These are phyloP conservation scores for Chlorophyllum brunneum DNA, from an alignment of 768 basidiomycete genomes.

Conservation along the genomic window DNA sequence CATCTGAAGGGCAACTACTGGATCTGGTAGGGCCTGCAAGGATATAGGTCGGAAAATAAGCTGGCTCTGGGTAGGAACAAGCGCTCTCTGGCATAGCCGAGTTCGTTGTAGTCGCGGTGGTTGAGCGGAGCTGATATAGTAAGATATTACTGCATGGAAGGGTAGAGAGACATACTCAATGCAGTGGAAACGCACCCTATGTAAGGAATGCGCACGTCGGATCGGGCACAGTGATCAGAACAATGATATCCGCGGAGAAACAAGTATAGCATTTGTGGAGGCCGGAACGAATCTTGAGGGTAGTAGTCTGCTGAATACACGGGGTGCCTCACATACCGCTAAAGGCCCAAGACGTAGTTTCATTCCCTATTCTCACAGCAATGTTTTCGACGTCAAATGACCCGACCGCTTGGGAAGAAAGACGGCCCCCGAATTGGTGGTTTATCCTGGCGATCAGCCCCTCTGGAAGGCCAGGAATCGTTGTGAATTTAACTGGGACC, in stretches of 20 bases:
- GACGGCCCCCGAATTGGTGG: constrained; percentile 33
- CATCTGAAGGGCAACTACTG: no score
- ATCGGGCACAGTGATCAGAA: no score
- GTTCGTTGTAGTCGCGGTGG: no score
- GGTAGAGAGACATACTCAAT: not conserved
- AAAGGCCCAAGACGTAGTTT: constrained; percentile 46
- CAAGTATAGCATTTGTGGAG: not conserved
- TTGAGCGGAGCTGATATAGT: not conserved
- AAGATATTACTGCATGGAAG: not conserved
- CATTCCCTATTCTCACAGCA: constrained; percentile 70
- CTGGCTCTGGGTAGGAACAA: no score
- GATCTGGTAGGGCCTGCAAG: no score
- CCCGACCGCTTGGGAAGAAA: constrained; percentile 42
- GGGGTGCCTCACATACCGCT: constrained; percentile 21
- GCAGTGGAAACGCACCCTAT: not conserved
- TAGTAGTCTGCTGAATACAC: constrained; percentile 5
- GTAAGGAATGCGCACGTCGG: no score
- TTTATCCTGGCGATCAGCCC: constrained; percentile 48
- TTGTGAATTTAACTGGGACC: constrained; percentile 32
- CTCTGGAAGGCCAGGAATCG: constrained; percentile 49
- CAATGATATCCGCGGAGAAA: constrained; percentile 7
- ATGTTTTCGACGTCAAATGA: constrained; percentile 51
- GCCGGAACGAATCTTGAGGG: not conserved
- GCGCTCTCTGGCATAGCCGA: no score
- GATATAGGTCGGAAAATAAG: no score